Evolutionary conservation across 2,329 filamentous ascomycete genomes (phyloP).

Genomic region (Colletotrichum tofieldiae): DNA sequence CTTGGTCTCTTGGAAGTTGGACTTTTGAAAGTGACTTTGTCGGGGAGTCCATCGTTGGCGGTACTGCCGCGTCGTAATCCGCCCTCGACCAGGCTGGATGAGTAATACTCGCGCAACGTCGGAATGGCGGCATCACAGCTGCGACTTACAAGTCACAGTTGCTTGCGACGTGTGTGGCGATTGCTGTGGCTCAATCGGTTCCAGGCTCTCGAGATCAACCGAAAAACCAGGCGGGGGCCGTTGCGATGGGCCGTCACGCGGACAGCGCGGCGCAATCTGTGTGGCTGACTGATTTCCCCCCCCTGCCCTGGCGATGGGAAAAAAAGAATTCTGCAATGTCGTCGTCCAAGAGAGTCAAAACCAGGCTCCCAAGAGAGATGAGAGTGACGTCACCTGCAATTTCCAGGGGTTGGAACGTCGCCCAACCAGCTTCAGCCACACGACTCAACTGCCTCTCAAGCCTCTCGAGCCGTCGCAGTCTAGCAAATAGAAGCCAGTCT

Average conservation of each 20-base stretch:
- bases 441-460: constrained; percentile 9
- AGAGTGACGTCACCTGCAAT: constrained; percentile 33
- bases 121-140: constrained; percentile 20
- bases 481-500: constrained; percentile 24
- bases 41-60: not conserved
- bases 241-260: constrained; percentile 35
- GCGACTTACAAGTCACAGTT: not conserved
- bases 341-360: constrained; percentile 30
- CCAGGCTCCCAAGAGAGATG: constrained; percentile 2
- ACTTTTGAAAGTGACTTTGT: constrained; percentile 4
- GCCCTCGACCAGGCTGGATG: not conserved
- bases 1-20: not conserved
- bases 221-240: not conserved
- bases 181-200: constrained; percentile 35
- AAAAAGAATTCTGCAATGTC: constrained; percentile 9
- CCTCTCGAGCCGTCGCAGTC: constrained; percentile 1
- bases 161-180: constrained; percentile 36
- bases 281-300: constrained; percentile 27
- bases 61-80: constrained; percentile 3
- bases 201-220: constrained; percentile 30
- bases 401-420: not conserved
- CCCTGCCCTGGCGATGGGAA: constrained; percentile 1
- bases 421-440: constrained; percentile 41
- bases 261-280: constrained; percentile 17
- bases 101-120: constrained; percentile 22